These are phyloP conservation scores for Arbutus unedo DNA, from an alignment of 148 eudicot genomes.

Conservation along the genomic window DNA sequence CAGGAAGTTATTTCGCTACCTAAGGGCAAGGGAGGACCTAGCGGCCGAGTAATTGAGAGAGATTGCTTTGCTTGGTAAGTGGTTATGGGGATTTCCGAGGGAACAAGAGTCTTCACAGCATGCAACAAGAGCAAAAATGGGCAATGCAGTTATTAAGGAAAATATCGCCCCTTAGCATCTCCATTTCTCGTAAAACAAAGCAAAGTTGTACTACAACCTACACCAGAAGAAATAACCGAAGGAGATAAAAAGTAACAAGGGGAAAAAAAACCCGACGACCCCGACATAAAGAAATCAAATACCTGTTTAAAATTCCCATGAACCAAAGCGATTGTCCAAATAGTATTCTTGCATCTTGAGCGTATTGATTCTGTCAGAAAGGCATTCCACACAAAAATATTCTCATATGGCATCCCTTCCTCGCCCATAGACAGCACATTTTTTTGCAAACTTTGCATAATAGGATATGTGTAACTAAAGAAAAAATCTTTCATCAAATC, in stretches of 20 bases:
- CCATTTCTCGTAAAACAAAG: background rate
- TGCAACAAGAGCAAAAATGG: background rate
- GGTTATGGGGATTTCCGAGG: background rate
- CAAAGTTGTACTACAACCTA: background rate
- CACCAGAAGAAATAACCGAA: background rate
- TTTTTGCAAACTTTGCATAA: slow-evolving; percentile 90
- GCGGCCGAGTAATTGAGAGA: background rate
- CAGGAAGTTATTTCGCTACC: background rate
- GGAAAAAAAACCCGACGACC: slow-evolving; percentile 5
- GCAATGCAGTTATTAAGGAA: background rate
- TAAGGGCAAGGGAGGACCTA: background rate
- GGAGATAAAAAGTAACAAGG: background rate
- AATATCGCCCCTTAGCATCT: background rate
- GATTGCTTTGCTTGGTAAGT: background rate
- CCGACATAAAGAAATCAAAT: slow-evolving; percentile 12
- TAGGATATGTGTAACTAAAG: slow-evolving; percentile 95
- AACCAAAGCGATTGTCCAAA: slow-evolving; percentile 69
- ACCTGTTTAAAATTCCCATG: slow-evolving; percentile 93
- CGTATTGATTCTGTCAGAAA: slow-evolving; percentile 65
- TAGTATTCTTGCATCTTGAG: slow-evolving; percentile 61
- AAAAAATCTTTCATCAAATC: slow-evolving; percentile 97
- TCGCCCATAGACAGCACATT: slow-evolving; percentile 67
- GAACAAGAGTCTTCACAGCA: background rate
- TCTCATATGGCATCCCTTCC: slow-evolving; percentile 75
- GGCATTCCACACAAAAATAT: slow-evolving; percentile 94